These are phyloP conservation scores for Aethionema arabicum DNA, from an alignment of 345 rosid genomes.

Conservation along the genomic window DNA sequence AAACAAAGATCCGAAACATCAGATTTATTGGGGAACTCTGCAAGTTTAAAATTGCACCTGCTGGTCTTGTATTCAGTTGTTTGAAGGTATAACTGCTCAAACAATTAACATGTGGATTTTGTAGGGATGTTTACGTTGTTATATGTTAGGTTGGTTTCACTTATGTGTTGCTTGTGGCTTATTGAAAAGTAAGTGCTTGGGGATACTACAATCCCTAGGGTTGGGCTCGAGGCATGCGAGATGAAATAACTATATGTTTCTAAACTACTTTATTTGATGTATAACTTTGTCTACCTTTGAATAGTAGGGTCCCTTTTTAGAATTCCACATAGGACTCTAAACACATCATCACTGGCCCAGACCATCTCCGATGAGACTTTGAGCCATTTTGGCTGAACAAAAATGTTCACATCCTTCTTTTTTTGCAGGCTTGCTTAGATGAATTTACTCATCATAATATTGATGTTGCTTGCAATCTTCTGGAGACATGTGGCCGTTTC, in stretches of 20 bases:
- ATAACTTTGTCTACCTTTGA: too few species aligned
- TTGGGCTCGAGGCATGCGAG: constrained; percentile 2
- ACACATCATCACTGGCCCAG: too few species aligned
- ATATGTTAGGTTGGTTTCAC: constrained; percentile 10
- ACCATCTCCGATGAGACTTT: too few species aligned
- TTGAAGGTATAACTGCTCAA: constrained; percentile 63
- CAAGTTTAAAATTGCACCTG: constrained; percentile 83
- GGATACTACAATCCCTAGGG: background rate
- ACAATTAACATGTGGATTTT: constrained; percentile 18
- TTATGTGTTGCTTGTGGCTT: constrained; percentile 8
- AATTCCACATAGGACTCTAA: too few species aligned
- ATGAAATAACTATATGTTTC: too few species aligned
- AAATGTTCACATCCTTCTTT: constrained; percentile 20
- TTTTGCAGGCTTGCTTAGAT: constrained; percentile 87
- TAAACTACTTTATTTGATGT: too few species aligned
- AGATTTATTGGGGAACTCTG: constrained; percentile 98
- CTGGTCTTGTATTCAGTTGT: constrained; percentile 88
- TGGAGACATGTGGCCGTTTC: constrained; percentile 98
- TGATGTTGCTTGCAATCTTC: constrained; percentile 97
- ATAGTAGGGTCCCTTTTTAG: too few species aligned
- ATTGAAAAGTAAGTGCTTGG: constrained; percentile 16
- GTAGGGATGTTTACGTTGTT: constrained; percentile 18
- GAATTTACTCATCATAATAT: constrained; percentile 99
- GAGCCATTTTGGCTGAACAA: too few species aligned
- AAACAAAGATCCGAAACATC: constrained; percentile 93